phyloP scores from a whole-genome alignment of 345 rosid species.

The Acer campestre region DNA sequence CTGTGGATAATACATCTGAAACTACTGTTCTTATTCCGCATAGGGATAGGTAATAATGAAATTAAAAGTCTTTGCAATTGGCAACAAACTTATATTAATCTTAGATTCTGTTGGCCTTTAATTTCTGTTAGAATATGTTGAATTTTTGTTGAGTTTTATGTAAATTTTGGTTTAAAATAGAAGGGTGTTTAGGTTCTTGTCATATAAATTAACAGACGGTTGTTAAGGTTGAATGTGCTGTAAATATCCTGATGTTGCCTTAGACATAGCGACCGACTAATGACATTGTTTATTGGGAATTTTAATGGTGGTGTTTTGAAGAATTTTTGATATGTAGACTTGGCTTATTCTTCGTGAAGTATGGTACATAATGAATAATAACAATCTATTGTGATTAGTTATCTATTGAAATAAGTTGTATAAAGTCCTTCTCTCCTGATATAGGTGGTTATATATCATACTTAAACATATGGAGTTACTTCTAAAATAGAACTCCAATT shows the following conservation, averaged over 20 bases:
- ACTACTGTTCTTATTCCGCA: slow-evolving; percentile 76
- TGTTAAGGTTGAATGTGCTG: background rate
- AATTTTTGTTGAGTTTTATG: background rate
- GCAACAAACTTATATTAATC: background rate
- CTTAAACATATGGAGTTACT: background rate
- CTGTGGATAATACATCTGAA: slow-evolving; percentile 57
- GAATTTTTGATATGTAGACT: too few relatives aligned
- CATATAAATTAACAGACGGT: too few relatives aligned
- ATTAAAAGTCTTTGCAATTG: background rate
- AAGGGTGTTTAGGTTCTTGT: background rate
- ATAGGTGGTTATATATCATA: too few relatives aligned
- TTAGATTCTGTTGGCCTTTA: background rate
- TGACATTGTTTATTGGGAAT: too few relatives aligned
- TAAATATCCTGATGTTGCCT: too few relatives aligned
- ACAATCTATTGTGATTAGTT: too few relatives aligned
- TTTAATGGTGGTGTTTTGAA: too few relatives aligned
- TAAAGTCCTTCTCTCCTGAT: too few relatives aligned
- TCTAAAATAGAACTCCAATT: background rate
- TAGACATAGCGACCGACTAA: background rate
- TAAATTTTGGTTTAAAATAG: background rate
- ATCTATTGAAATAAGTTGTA: too few relatives aligned
- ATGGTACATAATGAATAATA: too few relatives aligned
- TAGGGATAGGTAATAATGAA: slow-evolving; percentile 60
- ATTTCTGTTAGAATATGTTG: slow-evolving; percentile 5
- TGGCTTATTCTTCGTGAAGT: too few relatives aligned